Conservation (phyloP, 257 asterid genomes). For the Lycium barbarum region DNA sequence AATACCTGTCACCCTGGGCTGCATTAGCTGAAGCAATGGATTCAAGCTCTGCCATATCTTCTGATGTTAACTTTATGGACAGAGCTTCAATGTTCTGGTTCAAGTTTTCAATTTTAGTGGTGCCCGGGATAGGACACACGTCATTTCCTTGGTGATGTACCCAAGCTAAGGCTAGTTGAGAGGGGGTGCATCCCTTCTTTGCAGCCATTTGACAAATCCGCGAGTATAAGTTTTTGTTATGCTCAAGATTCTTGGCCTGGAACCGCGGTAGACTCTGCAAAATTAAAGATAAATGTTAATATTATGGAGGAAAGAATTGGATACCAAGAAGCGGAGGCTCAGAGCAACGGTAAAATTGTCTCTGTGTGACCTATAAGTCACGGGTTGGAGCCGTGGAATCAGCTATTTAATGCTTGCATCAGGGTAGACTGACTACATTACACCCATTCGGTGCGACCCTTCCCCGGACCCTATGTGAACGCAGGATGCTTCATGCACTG, state of each 20-base stretch:
- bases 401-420: too few relatives aligned
- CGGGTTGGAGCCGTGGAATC: too few relatives aligned
- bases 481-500: too few relatives aligned
- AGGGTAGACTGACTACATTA: too few relatives aligned
- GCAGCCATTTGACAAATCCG: slow-evolving; percentile 32
- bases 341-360: too few relatives aligned
- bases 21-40: slow-evolving; percentile 38
- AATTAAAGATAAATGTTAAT: background rate
- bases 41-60: slow-evolving; percentile 45
- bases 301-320: background rate
- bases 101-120: slow-evolving; percentile 41
- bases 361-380: too few relatives aligned
- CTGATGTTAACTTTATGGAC: slow-evolving; percentile 33
- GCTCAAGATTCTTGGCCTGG: slow-evolving; percentile 33
- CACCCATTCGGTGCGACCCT: too few relatives aligned
- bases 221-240: slow-evolving; percentile 19
- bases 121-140: slow-evolving; percentile 38
- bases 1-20: slow-evolving; percentile 33
- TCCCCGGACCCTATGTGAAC: too few relatives aligned
- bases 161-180: slow-evolving; percentile 40
- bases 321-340: background rate
- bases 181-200: slow-evolving; percentile 34
- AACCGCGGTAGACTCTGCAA: slow-evolving; percentile 34
- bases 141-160: slow-evolving; percentile 41
- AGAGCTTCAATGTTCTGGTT: slow-evolving; percentile 43